phyloP scores from a whole-genome alignment of 306 rosid genomes.

The Acacia confusa region DNA sequence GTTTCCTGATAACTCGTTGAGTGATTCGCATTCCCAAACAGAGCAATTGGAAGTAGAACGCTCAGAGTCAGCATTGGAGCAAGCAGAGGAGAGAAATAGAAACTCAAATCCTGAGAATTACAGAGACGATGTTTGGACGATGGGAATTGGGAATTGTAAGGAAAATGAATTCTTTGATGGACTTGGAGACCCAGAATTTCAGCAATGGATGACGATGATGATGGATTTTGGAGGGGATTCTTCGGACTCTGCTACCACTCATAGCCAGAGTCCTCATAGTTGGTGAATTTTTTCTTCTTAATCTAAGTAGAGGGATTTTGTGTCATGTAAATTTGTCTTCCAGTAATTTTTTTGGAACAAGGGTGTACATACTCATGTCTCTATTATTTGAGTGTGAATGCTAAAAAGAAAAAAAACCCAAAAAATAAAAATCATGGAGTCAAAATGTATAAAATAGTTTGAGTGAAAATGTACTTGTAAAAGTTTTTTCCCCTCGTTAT shows the following conservation, averaged over 20 bases:
- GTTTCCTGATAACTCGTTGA: conserved; percentile 49
- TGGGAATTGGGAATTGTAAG: conserved; percentile 17
- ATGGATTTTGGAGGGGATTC: conserved; percentile 55
- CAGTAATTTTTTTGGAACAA: conserved; percentile 20
- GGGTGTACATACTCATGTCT: conserved; percentile 6
- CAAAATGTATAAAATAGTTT: neutral
- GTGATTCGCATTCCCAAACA: neutral
- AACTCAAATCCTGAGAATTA: conserved; percentile 14
- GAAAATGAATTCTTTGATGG: conserved; percentile 51
- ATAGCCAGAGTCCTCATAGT: conserved; percentile 29
- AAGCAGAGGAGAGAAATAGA: neutral
- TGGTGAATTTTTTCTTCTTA: neutral
- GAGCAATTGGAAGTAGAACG: neutral
- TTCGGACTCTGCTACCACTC: conserved; percentile 45
- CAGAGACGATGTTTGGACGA: neutral
- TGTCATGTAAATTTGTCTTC: conserved; percentile 3
- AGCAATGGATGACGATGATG: conserved; percentile 38
- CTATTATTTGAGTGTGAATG: conserved; percentile 3
- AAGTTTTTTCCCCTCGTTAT: neutral
- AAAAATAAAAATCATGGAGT: neutral
- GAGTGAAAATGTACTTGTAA: conserved; percentile 2
- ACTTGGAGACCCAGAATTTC: conserved; percentile 53
- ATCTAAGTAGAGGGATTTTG: neutral
- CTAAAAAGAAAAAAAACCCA: neutral
- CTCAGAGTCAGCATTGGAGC: too few species aligned